Percentiles rank a stretch among this genome's conserved stretches.
Evolutionary conservation across 192 early-diverging fungal genomes (phyloP).

Genomic region (Spizellomyces punctatus): DNA sequence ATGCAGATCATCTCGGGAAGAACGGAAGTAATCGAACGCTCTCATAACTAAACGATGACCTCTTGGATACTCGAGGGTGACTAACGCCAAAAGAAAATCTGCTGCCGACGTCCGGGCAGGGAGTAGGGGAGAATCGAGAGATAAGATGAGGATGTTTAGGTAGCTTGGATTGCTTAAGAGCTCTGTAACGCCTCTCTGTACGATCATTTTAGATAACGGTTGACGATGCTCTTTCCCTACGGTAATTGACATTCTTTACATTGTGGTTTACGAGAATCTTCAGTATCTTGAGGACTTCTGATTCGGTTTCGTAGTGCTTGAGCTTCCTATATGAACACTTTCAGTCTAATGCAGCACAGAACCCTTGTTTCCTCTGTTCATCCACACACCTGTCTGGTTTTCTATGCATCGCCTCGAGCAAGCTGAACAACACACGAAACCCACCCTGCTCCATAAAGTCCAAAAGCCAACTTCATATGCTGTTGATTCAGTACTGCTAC

Average conservation of each 20-base stretch:
- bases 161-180: slow-evolving; percentile 39
- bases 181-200: slow-evolving; percentile 39
- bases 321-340: slow-evolving; percentile 29
- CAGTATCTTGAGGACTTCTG: slow-evolving; percentile 45
- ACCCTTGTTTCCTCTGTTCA: not conserved
- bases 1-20: slow-evolving; percentile 9
- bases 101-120: slow-evolving; percentile 36
- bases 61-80: slow-evolving; percentile 45
- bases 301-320: slow-evolving; percentile 50
- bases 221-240: not conserved
- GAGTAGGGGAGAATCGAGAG: slow-evolving; percentile 48
- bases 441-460: slow-evolving; percentile 48
- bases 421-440: slow-evolving; percentile 33
- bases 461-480: slow-evolving; percentile 38
- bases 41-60: slow-evolving; percentile 48
- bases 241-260: slow-evolving; percentile 17
- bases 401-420: slow-evolving; percentile 40
- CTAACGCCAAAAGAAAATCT: slow-evolving; percentile 48
- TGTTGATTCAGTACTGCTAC: not conserved
- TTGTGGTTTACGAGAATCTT: slow-evolving; percentile 46
- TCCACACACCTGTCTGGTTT: slow-evolving; percentile 40
- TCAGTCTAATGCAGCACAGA: not conserved
- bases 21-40: slow-evolving; percentile 43
- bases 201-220: not conserved
- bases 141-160: slow-evolving; percentile 42